Conservation (phyloP, 176 grass and related monocot species). For the Oryza meyeriana region DNA sequence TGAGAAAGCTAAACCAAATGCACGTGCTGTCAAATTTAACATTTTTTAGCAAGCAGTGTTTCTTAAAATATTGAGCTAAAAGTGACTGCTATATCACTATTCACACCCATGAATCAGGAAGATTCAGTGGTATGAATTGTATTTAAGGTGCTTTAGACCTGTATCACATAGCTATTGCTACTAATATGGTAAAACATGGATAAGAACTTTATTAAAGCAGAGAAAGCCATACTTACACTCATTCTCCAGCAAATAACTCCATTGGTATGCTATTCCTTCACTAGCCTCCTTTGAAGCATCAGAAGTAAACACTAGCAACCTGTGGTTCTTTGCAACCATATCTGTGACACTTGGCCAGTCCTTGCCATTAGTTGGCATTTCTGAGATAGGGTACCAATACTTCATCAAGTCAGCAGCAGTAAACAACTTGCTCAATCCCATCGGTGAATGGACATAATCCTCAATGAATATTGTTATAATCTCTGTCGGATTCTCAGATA, state of each 20-base stretch:
- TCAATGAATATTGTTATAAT: slow-evolving; percentile 95
- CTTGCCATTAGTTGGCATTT: slow-evolving; percentile 80
- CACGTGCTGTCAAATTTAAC: neutral
- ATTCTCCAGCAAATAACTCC: slow-evolving; percentile 92
- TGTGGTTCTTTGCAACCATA: slow-evolving; percentile 75
- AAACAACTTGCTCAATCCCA: slow-evolving; percentile 83
- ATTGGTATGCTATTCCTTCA: slow-evolving; percentile 93
- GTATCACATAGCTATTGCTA: neutral
- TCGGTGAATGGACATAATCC: slow-evolving; percentile 77
- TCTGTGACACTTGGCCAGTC: slow-evolving; percentile 86
- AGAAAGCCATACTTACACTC: slow-evolving; percentile 58
- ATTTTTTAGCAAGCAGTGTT: neutral
- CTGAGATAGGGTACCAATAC: slow-evolving; percentile 78
- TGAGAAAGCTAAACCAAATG: neutral
- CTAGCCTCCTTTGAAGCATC: slow-evolving; percentile 84
- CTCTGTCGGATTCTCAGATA: slow-evolving; percentile 82
- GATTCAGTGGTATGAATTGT: neutral
- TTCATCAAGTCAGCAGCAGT: slow-evolving; percentile 74
- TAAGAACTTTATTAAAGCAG: neutral
- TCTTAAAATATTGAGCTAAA: neutral
- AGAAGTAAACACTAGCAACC: slow-evolving; percentile 88
- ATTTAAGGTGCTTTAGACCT: neutral
- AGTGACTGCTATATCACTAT: neutral
- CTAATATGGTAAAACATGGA: neutral
- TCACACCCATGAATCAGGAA: neutral